Evolutionary conservation across 2,329 filamentous ascomycete genomes (phyloP), one percentile per base, ranked within the genome.

Genomic region (Cytospora mali): DNA sequence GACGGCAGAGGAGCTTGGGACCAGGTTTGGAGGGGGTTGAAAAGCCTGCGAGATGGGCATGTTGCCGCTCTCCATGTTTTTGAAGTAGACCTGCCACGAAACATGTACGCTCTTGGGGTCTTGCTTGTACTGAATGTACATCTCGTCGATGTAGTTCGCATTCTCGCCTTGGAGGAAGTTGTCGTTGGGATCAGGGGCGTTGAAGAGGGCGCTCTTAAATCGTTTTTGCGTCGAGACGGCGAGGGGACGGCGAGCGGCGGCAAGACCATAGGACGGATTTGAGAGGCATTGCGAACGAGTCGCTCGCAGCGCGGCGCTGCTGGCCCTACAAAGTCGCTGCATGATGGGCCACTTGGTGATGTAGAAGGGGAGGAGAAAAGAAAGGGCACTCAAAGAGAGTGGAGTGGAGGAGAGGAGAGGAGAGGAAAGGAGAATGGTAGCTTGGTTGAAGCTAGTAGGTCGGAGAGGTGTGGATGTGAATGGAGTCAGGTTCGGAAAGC

Each of bases 81-180:
- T 92, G 86, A 99, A 99, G 85, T 99, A 99, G 75, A 96, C 89
- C 81, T 97, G 94, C 95, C 95, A 99, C 76, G 95, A 99, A 72
- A 97, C 85, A 79, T 99, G 95, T 64, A 99, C 95, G 74, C 92
- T 97, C 72, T 88, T 85, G 58, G 95, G 93, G 72, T 99, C 93
- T 68, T 91, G 84, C 80, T 94, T 97, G 95, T 95, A 99, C 75
- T 93, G 88, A 81, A 97, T 83, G 80, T 99, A 99, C 95, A 99
- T 99, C 83, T 97, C 95, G 78, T 99, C 95, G 75, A 99, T 92
- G 81, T 99, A 99, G 82, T 96, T 97, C 79, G 95, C 95, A 65
- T 94, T 95, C 82, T 92, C 98, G 69, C 95, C 95, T 67, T 93
- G 92, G 66, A 99, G 86, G 84, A 99, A 99, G 80, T 89, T 96